These are phyloP conservation scores for Debaryomyces tyrocola DNA, from an alignment of 805 yeast species.

Conservation along the genomic window DNA sequence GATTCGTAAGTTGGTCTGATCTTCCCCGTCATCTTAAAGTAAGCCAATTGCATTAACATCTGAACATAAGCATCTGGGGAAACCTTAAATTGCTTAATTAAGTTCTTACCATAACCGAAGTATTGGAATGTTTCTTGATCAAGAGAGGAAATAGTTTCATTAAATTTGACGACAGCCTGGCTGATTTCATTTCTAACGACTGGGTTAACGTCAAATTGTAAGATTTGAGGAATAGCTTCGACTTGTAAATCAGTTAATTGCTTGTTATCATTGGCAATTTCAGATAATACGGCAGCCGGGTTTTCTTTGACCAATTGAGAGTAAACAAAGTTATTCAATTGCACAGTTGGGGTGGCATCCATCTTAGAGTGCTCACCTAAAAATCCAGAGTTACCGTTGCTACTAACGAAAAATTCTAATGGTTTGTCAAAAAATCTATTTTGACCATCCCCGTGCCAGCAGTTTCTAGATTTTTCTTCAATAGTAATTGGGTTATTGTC, in stretches of 20 bases:
- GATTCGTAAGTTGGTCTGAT: conserved; percentile 92
- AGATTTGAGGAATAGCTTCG: conserved; percentile 14
- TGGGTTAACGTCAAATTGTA: conserved; percentile 62
- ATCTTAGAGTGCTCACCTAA: conserved; percentile 95
- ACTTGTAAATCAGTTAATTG: conserved; percentile 3
- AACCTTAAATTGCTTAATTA: conserved; percentile 77
- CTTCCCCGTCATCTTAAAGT: conserved; percentile 77
- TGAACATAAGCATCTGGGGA: conserved; percentile 95
- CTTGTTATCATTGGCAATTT: conserved; percentile 18
- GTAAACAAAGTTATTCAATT: conserved; percentile 75
- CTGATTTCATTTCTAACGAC: conserved; percentile 50
- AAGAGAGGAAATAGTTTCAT: conserved; percentile 58
- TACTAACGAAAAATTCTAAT: conserved; percentile 75
- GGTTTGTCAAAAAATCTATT: conserved; percentile 94
- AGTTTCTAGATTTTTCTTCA: conserved; percentile 78
- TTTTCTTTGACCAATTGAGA: conserved; percentile 53
- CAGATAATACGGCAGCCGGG: conserved; percentile 28
- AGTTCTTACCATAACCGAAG: conserved; percentile 81
- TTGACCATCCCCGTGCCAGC: conserved; percentile 95
- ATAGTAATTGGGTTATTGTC: conserved; percentile 68
- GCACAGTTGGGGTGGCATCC: conserved; percentile 97
- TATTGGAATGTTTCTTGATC: conserved; percentile 79
- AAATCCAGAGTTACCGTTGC: conserved; percentile 88
- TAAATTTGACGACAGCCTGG: conserved; percentile 57
- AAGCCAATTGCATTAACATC: conserved; percentile 87